Percentiles rank a stretch among this genome's conserved stretches.
phyloP scores from a whole-genome alignment of 352 stramenopile species.

The Globisporangium megalacanthum region DNA sequence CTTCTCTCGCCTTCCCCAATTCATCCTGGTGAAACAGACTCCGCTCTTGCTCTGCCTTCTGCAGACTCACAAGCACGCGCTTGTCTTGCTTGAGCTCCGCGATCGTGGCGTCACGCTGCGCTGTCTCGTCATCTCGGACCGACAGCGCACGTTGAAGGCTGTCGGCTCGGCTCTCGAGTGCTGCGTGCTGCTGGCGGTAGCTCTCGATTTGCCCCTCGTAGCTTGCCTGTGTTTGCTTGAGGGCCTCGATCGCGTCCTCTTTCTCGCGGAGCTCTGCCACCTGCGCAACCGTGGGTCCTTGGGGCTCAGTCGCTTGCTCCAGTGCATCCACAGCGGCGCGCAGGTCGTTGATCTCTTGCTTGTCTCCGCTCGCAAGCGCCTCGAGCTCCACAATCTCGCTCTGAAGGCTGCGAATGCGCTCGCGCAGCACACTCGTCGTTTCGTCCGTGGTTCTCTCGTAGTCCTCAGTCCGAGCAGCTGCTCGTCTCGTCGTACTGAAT shows the following conservation, averaged over 20 bases:
- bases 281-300: background rate
- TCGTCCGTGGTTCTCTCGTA: slow-evolving; percentile 3
- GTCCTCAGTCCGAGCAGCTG: background rate
- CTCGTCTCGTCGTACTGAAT: background rate
- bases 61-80: slow-evolving; percentile 25
- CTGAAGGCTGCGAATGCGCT: slow-evolving; percentile 2
- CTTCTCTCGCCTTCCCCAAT: slow-evolving; percentile 21
- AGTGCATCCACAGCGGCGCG: slow-evolving; percentile 2
- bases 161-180: slow-evolving; percentile 11
- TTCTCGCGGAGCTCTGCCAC: background rate
- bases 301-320: background rate
- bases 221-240: background rate
- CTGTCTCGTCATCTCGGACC: slow-evolving; percentile 21
- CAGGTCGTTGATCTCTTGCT: slow-evolving; percentile 1
- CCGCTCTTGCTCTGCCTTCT: slow-evolving; percentile 25
- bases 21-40: slow-evolving; percentile 19
- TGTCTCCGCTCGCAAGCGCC: background rate
- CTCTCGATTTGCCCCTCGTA: background rate
- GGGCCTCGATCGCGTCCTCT: background rate
- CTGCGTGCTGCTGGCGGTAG: slow-evolving; percentile 4
- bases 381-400: slow-evolving; percentile 3
- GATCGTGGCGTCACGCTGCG: slow-evolving; percentile 24
- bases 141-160: slow-evolving; percentile 23
- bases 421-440: slow-evolving; percentile 4
- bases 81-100: slow-evolving; percentile 35